phyloP scores from a whole-genome alignment of 306 rosid genomes.

The Quillaja saponaria region DNA sequence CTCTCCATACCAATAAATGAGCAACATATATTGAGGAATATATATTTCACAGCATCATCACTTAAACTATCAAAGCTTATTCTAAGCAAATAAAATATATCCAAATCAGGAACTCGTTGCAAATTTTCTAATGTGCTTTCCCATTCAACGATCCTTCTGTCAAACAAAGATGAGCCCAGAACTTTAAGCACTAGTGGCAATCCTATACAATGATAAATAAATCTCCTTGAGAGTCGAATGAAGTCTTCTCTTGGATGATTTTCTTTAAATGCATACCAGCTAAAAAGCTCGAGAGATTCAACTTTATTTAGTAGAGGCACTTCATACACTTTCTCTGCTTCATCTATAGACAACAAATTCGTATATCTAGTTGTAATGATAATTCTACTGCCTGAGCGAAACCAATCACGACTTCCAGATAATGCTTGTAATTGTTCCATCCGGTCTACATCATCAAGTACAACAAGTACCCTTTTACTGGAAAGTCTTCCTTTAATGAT shows the following conservation, averaged over 20 bases:
- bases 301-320: constrained; percentile 8
- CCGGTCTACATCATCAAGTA: constrained; percentile 19
- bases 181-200: constrained; percentile 46
- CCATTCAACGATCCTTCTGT: constrained; percentile 32
- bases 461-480: constrained; percentile 7
- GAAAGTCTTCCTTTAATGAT: neutral
- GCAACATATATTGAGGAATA: constrained; percentile 47
- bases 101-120: constrained; percentile 20
- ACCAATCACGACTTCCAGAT: neutral
- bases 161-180: constrained; percentile 34
- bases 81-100: constrained; percentile 25
- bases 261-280: constrained; percentile 35
- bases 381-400: constrained; percentile 30
- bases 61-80: constrained; percentile 32
- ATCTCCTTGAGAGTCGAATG: neutral
- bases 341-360: neutral
- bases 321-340: constrained; percentile 1
- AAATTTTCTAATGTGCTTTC: constrained; percentile 30
- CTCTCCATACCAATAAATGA: constrained; percentile 37
- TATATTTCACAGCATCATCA: constrained; percentile 18
- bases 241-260: constrained; percentile 2
- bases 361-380: constrained; percentile 33
- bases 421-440: neutral
- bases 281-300: constrained; percentile 33
- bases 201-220: constrained; percentile 29